These are phyloP conservation scores for Schrenkiella parvula DNA, from an alignment of 345 rosid species.

Conservation along the genomic window DNA sequence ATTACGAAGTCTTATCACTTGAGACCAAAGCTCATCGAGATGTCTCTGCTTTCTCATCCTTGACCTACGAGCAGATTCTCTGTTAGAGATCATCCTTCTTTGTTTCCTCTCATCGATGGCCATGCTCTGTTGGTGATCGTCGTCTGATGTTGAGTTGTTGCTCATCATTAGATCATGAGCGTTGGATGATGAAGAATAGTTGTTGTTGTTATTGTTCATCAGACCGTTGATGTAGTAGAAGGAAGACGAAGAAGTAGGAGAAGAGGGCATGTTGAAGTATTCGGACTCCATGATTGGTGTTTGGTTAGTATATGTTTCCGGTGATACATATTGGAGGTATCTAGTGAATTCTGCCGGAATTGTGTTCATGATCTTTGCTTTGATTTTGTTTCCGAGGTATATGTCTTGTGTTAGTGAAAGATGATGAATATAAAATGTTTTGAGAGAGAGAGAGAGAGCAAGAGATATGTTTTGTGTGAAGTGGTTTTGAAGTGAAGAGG, in stretches of 20 bases:
- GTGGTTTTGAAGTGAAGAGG: conserved; percentile 33
- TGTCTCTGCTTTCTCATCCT: conserved; percentile 96
- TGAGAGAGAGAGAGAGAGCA: conserved; percentile 9
- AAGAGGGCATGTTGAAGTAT: conserved; percentile 40
- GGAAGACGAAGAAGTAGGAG: conserved; percentile 33
- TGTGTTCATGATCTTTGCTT: conserved; percentile 39
- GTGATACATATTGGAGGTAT: conserved; percentile 39
- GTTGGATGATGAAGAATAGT: conserved; percentile 36
- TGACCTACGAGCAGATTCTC: conserved; percentile 96
- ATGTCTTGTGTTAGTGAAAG: background rate
- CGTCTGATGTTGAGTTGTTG: conserved; percentile 83
- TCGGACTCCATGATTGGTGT: conserved; percentile 24
- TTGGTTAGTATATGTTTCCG: conserved; percentile 36
- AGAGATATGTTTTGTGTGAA: conserved; percentile 14
- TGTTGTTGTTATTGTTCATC: conserved; percentile 33
- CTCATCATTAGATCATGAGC: conserved; percentile 42
- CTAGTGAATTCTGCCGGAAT: conserved; percentile 53
- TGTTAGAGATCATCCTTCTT: conserved; percentile 89
- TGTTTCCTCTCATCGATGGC: conserved; percentile 84
- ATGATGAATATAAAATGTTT: background rate
- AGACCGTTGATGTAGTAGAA: conserved; percentile 40
- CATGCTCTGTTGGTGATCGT: conserved; percentile 51
- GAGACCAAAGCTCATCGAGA: conserved; percentile 93
- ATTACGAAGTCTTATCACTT: conserved; percentile 62
- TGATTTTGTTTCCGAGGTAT: background rate